These are phyloP conservation scores for Calocybe gambosa DNA, from an alignment of 1,284 basidiomycete genomes.

Conservation along the genomic window DNA sequence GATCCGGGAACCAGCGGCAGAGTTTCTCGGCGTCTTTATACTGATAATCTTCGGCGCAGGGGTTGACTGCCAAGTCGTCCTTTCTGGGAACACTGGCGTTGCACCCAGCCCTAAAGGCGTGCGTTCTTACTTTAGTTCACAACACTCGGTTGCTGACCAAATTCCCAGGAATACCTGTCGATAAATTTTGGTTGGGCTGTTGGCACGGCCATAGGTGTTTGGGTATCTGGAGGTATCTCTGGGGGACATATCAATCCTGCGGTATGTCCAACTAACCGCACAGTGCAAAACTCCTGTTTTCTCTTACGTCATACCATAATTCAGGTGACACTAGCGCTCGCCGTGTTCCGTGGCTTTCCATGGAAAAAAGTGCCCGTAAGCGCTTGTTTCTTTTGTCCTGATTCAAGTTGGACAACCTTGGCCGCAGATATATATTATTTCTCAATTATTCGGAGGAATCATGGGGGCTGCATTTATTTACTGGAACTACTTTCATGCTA, in stretches of 20 bases:
- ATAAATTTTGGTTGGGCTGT: constrained; percentile 63
- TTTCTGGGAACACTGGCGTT: constrained; percentile 48
- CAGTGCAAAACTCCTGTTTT: not conserved
- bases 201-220: constrained; percentile 62
- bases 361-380: constrained; percentile 67
- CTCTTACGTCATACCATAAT: constrained; percentile 4
- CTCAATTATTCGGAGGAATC: constrained; percentile 68
- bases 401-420: not conserved
- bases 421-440: constrained; percentile 49
- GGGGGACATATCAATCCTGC: constrained; percentile 79
- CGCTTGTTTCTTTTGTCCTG: not conserved
- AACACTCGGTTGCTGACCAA: not conserved
- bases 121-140: constrained; percentile 23
- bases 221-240: constrained; percentile 60
- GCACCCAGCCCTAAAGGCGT: constrained; percentile 56
- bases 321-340: constrained; percentile 62
- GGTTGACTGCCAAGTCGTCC: constrained; percentile 56
- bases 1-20: constrained; percentile 59
- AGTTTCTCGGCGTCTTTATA: constrained; percentile 49
- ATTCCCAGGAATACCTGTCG: constrained; percentile 49
- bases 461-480: constrained; percentile 66
- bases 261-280: constrained; percentile 28
- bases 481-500: constrained; percentile 71
- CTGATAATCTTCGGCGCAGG: constrained; percentile 63
- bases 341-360: constrained; percentile 68